Base-by-base conservation (phyloP, 148 eudicot genomes). In the Nyssa sinensis region DNA sequence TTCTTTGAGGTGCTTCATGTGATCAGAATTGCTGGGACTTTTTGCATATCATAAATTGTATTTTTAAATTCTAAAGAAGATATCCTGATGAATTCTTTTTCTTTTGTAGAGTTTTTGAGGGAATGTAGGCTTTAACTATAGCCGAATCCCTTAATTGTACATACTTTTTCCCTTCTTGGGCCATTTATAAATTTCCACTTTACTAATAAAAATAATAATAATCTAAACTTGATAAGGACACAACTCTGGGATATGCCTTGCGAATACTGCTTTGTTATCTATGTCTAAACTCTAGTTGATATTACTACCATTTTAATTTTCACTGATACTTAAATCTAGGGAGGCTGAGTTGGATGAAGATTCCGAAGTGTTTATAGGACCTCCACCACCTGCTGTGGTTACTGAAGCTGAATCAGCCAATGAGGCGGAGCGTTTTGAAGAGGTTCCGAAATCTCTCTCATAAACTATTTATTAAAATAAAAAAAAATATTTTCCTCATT, bases 351-450 rank as follows among this genome's bases (percentile, higher is more conserved):
- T 90, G 81, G 92, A 79, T 59, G 86, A 83, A 34, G 96, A 89
- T 67, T 67, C 70, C 81, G 93, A 62, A 72, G 51, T 75, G 24
- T 90, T 95, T 75, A 84, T 95, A 33, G 98, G 98, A 58, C 98
- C 98, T 74, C 87, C 98, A 59, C 98, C 97, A 72, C 96, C 98
- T 81, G 96, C 97, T 79, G 69, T 92, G 74, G 97, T 95, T 74
- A 79, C 78, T 39, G 98, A 95, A 80, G 98, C 80, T 81, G 93
- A 79, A 74, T 90, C 98, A 29, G 77, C 96, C 59, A 95, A 95
- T 82, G 98, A 95, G 75, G 97, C 97, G 4, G 97, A 95, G 80
- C 97, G 97, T 35, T 95, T 95, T 85, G 98, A 95, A 83, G 98
- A 92, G 96, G 98, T 93, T 17, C 5, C 9, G 37, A 24, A 47